Conservation (phyloP, 2,329 filamentous ascomycete genomes). For the Aspergillus pseudonomiae region DNA sequence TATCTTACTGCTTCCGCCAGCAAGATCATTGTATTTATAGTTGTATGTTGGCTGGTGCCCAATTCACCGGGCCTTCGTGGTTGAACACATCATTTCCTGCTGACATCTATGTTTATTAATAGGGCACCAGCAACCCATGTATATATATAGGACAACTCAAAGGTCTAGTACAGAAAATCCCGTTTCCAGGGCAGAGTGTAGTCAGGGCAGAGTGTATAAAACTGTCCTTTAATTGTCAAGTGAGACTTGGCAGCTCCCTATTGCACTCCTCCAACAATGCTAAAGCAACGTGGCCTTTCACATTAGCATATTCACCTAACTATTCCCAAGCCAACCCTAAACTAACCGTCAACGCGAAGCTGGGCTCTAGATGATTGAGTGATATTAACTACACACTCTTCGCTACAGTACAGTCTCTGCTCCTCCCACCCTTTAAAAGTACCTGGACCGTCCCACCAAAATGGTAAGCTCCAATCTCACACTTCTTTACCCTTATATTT, state of each 20-base stretch:
- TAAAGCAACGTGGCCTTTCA: slow-evolving; percentile 11
- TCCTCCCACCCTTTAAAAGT: background rate
- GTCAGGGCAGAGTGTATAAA: background rate
- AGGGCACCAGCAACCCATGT: background rate
- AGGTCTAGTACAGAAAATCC: background rate
- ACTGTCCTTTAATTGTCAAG: background rate
- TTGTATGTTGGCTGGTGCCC: too few relatives aligned
- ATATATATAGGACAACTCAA: background rate
- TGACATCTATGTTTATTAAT: background rate
- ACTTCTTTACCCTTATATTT: background rate
- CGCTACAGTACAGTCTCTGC: background rate
- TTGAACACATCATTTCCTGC: background rate
- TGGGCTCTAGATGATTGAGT: background rate
- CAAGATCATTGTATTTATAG: too few relatives aligned
- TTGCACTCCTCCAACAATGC: background rate
- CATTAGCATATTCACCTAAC: background rate
- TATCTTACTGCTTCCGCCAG: too few relatives aligned
- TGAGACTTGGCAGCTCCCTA: background rate
- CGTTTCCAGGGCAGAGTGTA: background rate
- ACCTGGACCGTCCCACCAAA: background rate
- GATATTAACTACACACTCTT: background rate
- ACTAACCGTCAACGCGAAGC: background rate
- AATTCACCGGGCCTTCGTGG: background rate
- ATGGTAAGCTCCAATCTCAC: background rate
- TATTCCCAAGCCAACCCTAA: slow-evolving; percentile 25